A percentile compares a stretch with the other conserved stretches of the same genome.
phyloP scores from a whole-genome alignment of 495 filamentous ascomycete genomes.

The Clohesyomyces aquaticus region DNA sequence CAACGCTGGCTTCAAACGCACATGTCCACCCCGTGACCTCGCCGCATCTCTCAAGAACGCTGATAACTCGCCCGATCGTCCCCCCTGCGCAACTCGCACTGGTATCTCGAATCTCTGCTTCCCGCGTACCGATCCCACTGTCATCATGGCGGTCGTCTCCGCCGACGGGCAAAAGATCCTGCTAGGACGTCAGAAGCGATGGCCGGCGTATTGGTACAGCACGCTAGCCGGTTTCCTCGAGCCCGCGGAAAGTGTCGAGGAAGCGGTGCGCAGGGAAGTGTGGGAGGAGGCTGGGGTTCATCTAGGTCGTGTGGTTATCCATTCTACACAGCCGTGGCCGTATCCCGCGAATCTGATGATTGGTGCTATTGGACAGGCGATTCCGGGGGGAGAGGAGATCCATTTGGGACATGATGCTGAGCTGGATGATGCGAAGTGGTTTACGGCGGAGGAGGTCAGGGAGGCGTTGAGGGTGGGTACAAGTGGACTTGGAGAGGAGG shows the following conservation, averaged over 20 bases:
- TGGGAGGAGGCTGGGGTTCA: conserved; percentile 92
- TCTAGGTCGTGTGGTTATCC: conserved; percentile 85
- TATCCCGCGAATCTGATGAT: conserved; percentile 94
- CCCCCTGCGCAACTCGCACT: conserved; percentile 74
- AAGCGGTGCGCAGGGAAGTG: conserved; percentile 91
- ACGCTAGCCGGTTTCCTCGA: conserved; percentile 95
- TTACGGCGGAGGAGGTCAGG: conserved; percentile 64
- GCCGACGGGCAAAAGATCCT: conserved; percentile 73
- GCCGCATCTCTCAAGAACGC: conserved; percentile 58
- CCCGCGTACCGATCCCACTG: conserved; percentile 91
- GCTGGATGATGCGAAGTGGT: conserved; percentile 88
- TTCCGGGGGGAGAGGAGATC: conserved; percentile 75
- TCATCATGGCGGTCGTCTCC: conserved; percentile 90
- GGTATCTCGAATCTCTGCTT: conserved; percentile 83
- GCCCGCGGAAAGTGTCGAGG: conserved; percentile 91
- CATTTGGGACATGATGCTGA: conserved; percentile 86
- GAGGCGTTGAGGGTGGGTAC: conserved; percentile 51
- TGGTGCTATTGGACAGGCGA: conserved; percentile 84
- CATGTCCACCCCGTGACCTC: conserved; percentile 79
- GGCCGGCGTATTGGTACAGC: conserved; percentile 81
- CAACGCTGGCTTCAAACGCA: conserved; percentile 87
- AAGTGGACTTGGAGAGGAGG: conserved; percentile 67
- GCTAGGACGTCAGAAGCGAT: conserved; percentile 82
- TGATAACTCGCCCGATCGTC: conserved; percentile 44
- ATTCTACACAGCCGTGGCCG: conserved; percentile 91